Base-by-base conservation (phyloP, 495 filamentous ascomycete genomes). In the Astrothelium subdiscretum region DNA sequence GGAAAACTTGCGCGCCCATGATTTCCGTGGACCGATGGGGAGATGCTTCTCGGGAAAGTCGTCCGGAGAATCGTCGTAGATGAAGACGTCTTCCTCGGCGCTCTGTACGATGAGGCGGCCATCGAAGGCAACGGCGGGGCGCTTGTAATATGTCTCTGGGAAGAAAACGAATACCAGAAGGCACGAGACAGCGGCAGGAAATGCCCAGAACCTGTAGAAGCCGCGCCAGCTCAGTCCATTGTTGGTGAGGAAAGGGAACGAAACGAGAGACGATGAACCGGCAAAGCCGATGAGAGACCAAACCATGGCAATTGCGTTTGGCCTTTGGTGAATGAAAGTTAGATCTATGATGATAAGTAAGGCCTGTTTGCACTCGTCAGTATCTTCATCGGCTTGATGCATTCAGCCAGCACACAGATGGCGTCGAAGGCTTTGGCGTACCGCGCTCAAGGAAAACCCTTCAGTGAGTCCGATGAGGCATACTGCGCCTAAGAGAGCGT, bases 291-390 rank as follows among this genome's bases (percentile, higher is more conserved):
- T 59, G 18, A 60, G 26, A 22, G 60, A 40, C 60, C 57, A 60
- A 3, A 66, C 20, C 26, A 42, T 40, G 8, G 64, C 64, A 32
- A 66, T 63, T 15, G 42, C 58, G 18, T 31, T 63, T 29, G 64
- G 64, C 2, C 64, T 58, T 59, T 66, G 64, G 44, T 59, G 51
- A 22, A 66, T 66, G 59, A 66, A 66, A 13, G 64, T 63, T 13
- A 66, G 15, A 42, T 66, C 64, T 57, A 66, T 63, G 60, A 66
- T 51, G 31, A 66, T 63, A 24, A 66, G 61, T 15, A 63, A 57
- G 0, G 26, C 38, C 64, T 66, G 15, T 54, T 27, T 8, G 2
- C 48, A 15, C 8, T 54, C 24, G 24, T 54, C 24, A 54, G 6
- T 54, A 26, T 29, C 3, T 15, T 54, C 15, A 5, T 8, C 4